Base-by-base conservation (phyloP, 139 green algal genomes). In the Chlorella sp. region DNA sequence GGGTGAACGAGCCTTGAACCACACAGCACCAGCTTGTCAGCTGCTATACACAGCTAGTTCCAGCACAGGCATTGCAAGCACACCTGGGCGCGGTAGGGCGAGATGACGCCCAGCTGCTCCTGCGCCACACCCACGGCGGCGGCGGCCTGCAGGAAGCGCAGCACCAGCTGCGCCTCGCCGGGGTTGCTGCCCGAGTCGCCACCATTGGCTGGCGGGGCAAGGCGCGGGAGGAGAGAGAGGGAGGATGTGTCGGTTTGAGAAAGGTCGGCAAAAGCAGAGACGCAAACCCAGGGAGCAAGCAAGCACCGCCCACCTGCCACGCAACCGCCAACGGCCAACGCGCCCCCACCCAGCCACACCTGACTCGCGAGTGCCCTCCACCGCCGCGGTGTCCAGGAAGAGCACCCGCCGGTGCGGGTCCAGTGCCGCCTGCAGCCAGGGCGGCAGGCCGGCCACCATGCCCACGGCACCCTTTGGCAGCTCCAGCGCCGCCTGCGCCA, bases 31-130 rank as follows among this genome's bases (percentile, higher is more conserved):
- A n/a, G n/a, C n/a, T n/a, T n/a, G n/a, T n/a, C n/a, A n/a, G n/a
- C n/a, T n/a, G n/a, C n/a, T n/a, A n/a, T n/a, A n/a, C n/a, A n/a
- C n/a, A n/a, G n/a, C n/a, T n/a, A n/a, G n/a, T n/a, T n/a, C n/a
- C n/a, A n/a, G n/a, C n/a, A n/a, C n/a, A n/a, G n/a, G n/a, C 43
- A 7, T 2, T 19, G 22, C 68, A 72, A 11, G 20, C 75, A 26
- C 54, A 95, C 93, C 82, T 98, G 95, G 0, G 86, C 90, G 17
- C 89, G 88, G 89, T 97, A 99, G 1, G 96, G 95, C 1, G 96
- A 98, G 16, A 98, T 92, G 32, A 97, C 85, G 14, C 89, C 94
- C 20, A 99, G 85, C 24, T 94, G 80, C 0, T 48, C 46, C 19
- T 82, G 24, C 0, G 75, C 24, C 34, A 95, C 72, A 1, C 94